Base-by-base conservation (phyloP, 2,329 filamentous ascomycete species). In the Phialophora expanda region DNA sequence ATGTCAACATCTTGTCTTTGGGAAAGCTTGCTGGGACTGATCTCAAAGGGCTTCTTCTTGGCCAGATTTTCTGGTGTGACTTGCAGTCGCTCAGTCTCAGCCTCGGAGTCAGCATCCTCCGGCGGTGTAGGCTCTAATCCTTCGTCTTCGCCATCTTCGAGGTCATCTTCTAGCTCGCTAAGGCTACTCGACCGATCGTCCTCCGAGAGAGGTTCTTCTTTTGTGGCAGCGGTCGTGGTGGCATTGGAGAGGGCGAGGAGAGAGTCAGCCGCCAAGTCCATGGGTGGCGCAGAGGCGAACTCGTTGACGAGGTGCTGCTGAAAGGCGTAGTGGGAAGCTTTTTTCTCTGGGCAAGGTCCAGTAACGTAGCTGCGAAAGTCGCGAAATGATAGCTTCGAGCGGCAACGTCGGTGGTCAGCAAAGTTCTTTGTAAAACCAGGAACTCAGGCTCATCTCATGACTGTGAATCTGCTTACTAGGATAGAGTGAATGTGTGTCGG, bases 41-140 rank as follows among this genome's bases (percentile, higher is more conserved):
- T 86, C 72, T 90, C 87, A 69, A 87, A 86, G 82, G 80, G 62
- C 80, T 84, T 66, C 84, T 82, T 62, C 84, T 83, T 74, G 84
- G 86, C 69, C 4, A 66, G 79, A 74, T 84, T 90, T 69, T 87
- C 87, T 20, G 93, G 93, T n/a, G 92, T 96, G 74, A 91, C 89
- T 75, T 95, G 95, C 66, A 99, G 85, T 66, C 95, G 89, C 79
- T 97, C 93, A 1, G 94, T 98, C 79, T 97, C 94, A 38, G 94
- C 94, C 78, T 98, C 94, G 3, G 93, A 90, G 73, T 90, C 88
- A 62, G 85, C 84, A 60, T 89, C 86, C 34, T 87, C 87, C 65
- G 86, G 82, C 68, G 28, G 68, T 66, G 38, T 62, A 51, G 70
- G 68, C 34, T 73, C 73, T 14, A 70, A 70, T 8, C 67, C 69